phyloP scores from a whole-genome alignment of 192 early-diverging fungal genomes.

The Linderina pennispora region DNA sequence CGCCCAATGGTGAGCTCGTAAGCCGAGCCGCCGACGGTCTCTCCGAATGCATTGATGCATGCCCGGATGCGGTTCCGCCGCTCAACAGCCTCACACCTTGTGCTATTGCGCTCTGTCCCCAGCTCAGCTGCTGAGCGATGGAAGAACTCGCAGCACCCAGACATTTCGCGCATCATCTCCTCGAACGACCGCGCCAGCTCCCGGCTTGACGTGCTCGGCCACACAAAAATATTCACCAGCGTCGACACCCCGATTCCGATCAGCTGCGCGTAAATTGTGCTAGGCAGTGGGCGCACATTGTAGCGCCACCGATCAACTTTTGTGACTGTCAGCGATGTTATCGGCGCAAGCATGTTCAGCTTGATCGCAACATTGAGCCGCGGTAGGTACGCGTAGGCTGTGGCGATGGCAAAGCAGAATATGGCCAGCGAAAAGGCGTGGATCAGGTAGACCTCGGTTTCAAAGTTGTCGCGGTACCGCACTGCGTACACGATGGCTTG shows the following conservation, averaged over 20 bases:
- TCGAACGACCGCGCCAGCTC: slow-evolving; percentile 17
- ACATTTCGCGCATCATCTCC: slow-evolving; percentile 11
- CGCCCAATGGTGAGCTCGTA: slow-evolving; percentile 34
- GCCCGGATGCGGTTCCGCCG: slow-evolving; percentile 2
- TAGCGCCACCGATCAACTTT: neutral
- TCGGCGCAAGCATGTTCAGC: slow-evolving; percentile 20
- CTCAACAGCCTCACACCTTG: slow-evolving; percentile 1
- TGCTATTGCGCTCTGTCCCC: slow-evolving; percentile 7
- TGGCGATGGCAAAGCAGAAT: slow-evolving; percentile 21
- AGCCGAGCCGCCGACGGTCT: slow-evolving; percentile 26
- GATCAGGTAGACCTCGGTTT: slow-evolving; percentile 11
- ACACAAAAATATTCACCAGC: slow-evolving; percentile 27
- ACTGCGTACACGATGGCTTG: slow-evolving; percentile 14
- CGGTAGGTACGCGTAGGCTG: slow-evolving; percentile 20
- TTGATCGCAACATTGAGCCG: slow-evolving; percentile 22
- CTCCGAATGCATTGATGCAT: slow-evolving; percentile 15
- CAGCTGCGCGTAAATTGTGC: slow-evolving; percentile 27
- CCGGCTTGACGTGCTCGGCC: slow-evolving; percentile 31
- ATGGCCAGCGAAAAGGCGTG: slow-evolving; percentile 17
- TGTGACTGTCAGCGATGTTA: slow-evolving; percentile 19
- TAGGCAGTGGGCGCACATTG: slow-evolving; percentile 18
- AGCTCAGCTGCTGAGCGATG: slow-evolving; percentile 4
- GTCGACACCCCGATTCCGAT: slow-evolving; percentile 29
- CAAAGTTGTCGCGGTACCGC: slow-evolving; percentile 4
- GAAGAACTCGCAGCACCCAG: slow-evolving; percentile 29